These are phyloP conservation scores for Botrytis sinoallii DNA, from an alignment of 2,329 filamentous ascomycete genomes.

Conservation along the genomic window DNA sequence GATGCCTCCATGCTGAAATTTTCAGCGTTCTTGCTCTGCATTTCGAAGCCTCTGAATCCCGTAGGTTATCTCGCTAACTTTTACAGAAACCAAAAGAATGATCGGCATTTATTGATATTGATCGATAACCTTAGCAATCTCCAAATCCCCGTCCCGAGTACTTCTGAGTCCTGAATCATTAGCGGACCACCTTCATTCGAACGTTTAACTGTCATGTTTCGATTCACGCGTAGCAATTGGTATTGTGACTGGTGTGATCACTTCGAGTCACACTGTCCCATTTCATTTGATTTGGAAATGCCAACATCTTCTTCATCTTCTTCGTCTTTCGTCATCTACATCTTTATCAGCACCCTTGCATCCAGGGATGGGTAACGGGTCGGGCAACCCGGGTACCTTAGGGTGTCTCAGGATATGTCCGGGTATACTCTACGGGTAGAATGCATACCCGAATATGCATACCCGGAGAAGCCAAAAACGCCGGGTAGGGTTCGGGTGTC, in stretches of 20 bases:
- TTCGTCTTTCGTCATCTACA: not conserved
- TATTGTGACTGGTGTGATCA: not conserved
- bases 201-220: not conserved
- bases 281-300: not conserved
- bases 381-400: no score
- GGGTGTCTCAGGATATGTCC: rapidly evolving
- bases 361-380: no score
- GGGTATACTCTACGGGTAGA: no score
- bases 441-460: no score
- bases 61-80: not conserved
- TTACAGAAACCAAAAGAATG: not conserved
- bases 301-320: no score
- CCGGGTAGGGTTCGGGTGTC: no score
- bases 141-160: not conserved
- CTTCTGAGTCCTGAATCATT: not conserved
- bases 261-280: not conserved
- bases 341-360: not conserved
- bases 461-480: no score
- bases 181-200: not conserved
- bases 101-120: not conserved
- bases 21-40: not conserved
- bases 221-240: not conserved
- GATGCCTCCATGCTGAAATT: no score
- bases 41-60: not conserved
- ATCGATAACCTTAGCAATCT: not conserved